Conservation (phyloP, 1,284 basidiomycete species). For the Pyrrhoderma noxium region DNA sequence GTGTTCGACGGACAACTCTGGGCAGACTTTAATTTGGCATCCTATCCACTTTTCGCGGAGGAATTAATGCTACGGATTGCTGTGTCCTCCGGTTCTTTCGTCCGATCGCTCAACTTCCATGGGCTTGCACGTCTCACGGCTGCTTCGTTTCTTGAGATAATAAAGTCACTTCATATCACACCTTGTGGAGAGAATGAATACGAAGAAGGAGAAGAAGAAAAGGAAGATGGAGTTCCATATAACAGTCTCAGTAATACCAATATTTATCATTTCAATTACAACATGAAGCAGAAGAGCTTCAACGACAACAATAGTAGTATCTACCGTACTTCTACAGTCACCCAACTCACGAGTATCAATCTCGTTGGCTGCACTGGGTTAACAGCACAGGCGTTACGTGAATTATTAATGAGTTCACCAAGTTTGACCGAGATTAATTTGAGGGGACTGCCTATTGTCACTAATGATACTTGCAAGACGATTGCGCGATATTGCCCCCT, state of each 20-base stretch:
- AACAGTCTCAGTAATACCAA: too few species aligned
- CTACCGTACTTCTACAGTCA: constrained; percentile 30
- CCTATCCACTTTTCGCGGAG: constrained; percentile 51
- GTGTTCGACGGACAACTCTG: constrained; percentile 87
- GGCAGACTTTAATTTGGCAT: constrained; percentile 53
- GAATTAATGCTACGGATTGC: constrained; percentile 44
- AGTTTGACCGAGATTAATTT: constrained; percentile 53
- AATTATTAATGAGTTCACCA: constrained; percentile 65
- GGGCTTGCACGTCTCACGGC: constrained; percentile 56
- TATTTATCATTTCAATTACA: too few species aligned
- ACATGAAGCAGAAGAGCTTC: too few species aligned
- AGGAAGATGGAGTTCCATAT: too few species aligned
- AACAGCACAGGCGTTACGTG: constrained; percentile 57
- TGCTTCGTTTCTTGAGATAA: constrained; percentile 42
- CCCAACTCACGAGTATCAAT: constrained; percentile 63
- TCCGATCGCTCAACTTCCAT: constrained; percentile 54
- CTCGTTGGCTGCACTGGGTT: constrained; percentile 68
- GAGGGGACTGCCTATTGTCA: constrained; percentile 62
- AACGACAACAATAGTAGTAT: too few species aligned
- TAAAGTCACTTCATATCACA: constrained; percentile 44
- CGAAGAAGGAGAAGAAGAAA: too few species aligned
- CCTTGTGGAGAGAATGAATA: too few species aligned
- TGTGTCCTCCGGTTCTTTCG: constrained; percentile 55
- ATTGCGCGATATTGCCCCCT: constrained; percentile 49
- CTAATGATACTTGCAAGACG: constrained; percentile 64